Percentiles rank a stretch among this genome's conserved stretches.
phyloP scores from a whole-genome alignment of 441 rosid species.

The Lagerstroemia fauriei region DNA sequence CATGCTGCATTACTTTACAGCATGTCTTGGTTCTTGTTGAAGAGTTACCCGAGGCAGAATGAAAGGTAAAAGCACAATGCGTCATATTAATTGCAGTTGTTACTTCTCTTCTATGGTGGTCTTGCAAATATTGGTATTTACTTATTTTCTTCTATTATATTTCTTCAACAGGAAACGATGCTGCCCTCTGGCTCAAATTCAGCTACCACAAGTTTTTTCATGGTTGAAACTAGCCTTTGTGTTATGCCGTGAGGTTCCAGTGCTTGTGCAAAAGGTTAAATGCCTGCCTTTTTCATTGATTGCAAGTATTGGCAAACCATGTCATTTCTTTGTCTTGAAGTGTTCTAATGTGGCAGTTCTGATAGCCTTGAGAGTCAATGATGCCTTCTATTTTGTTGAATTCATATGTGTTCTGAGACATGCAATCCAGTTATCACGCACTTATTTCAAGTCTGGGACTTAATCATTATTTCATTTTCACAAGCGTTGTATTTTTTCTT shows the following conservation, averaged over 20 bases:
- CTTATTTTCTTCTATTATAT: not conserved
- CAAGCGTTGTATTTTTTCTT: too few species aligned
- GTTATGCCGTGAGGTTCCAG: constrained; percentile 72
- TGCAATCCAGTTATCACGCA: not conserved
- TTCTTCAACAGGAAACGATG: constrained; percentile 55
- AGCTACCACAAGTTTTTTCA: constrained; percentile 50
- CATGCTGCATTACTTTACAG: constrained; percentile 65
- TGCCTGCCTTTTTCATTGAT: not conserved
- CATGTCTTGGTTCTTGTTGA: constrained; percentile 65
- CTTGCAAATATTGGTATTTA: not conserved
- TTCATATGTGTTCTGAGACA: not conserved
- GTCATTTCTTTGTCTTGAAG: not conserved
- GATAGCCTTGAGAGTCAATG: not conserved
- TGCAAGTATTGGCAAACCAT: not conserved
- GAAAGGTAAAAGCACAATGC: constrained; percentile 48
- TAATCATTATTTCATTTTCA: not conserved
- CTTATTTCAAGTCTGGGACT: not conserved
- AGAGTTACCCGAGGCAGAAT: constrained; percentile 47
- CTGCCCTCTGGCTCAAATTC: constrained; percentile 59
- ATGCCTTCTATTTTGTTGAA: not conserved
- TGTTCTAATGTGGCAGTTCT: not conserved
- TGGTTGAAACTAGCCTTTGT: constrained; percentile 81
- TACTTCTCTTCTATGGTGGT: not conserved
- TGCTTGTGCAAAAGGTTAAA: constrained; percentile 74
- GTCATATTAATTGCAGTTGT: not conserved